Base-by-base conservation (phyloP, 352 stramenopile species). In the Phytophthora pisi region DNA sequence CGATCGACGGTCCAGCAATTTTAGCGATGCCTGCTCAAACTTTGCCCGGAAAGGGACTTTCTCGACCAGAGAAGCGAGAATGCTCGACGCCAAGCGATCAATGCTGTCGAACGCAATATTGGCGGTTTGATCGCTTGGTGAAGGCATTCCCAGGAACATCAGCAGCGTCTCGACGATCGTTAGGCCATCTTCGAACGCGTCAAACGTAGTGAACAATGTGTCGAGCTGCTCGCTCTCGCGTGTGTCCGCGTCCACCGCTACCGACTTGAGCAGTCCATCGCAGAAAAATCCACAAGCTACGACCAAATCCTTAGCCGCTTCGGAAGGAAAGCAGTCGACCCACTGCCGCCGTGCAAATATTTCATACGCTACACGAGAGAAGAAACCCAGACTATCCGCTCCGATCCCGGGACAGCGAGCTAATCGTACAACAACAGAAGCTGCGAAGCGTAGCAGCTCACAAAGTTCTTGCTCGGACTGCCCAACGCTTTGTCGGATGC, bases 331-430 rank as follows among this genome's bases (percentile, higher is more conserved):
- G 3, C 18, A 23, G 16, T 59, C 52, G 16, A 26, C 23, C 58
- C 51, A 51, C 3, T 15, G 23, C 5, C 38, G 65, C 10, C 47
- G 26, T 6, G 46, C 42, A 31, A 68, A 72, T 5, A 72, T 6
- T 40, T 72, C 65, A 8, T 60, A 72, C 7, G 59, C 50, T 11
- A 72, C 42, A 28, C 59, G 59, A 2, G 65, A 68, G n/a, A 68
- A 72, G n/a, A 68, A 30, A 0, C 18, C 3, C 1, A 72, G 52
- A 4, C 20, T 43, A 36, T 46, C 16, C 15, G 43, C 15, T 5
- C 10, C 40, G 20, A 34, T 3, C 49, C 26, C 42, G 4, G 65
- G 49, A 18, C 52, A 60, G 4, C 65, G 59, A 2, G 52, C 47
- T 13, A 72, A 47, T 45, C 60, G 38, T 5, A 64, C 11, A 24